Evolutionary conservation across 106 monocot species (phyloP), one percentile per base, ranked within the genome.

Genomic region (Dendrobium catenatum): DNA sequence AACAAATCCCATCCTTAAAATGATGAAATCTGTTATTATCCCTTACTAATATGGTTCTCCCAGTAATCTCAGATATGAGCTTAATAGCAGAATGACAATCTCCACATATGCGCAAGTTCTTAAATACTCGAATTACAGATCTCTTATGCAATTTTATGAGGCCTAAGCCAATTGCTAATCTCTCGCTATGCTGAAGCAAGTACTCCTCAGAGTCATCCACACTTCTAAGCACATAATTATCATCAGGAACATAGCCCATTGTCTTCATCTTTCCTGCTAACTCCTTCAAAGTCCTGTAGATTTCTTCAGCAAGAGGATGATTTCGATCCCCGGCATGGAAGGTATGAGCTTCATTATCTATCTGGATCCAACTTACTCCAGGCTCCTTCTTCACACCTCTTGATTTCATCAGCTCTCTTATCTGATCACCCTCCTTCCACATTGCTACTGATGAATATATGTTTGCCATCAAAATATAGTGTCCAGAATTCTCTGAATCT

Each of bases 391-490:
- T 76, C 43, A 86, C 80, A 5, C 83, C 72, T 43, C 76, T 77
- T 1, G 17, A 51, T 68, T 51, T 67, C 86, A 86, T 86, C 22
- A 76, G 41, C 43, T 68, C 77, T 68, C 86, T 80, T 0, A 86
- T 59, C 24, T 49, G 68, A 72, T 80, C 58, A 64, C 80, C 80
- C 15, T 83, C 83, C 18, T 83, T 67, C 83, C 77, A 80, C 77
- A 58, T 77, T 46, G 70, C 80, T 22, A 47, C 77, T 13, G 20
- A 75, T n/a, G 83, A 78, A 64, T 87, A 87, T 6, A 90, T 76
- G 27, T 85, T 87, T 0, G 87, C 77, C n/a, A 89, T 82, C 56
- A 87, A 73, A 43, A 87, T 76, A 80, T 84, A 89, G 78, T 87
- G 85, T 2, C 85, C 85, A 6, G 80, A 84, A 74, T 89, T 85